Evolutionary conservation across 345 rosid genomes (phyloP), one percentile per base, ranked within the genome.

Genomic region (Tarenaya hassleriana): DNA sequence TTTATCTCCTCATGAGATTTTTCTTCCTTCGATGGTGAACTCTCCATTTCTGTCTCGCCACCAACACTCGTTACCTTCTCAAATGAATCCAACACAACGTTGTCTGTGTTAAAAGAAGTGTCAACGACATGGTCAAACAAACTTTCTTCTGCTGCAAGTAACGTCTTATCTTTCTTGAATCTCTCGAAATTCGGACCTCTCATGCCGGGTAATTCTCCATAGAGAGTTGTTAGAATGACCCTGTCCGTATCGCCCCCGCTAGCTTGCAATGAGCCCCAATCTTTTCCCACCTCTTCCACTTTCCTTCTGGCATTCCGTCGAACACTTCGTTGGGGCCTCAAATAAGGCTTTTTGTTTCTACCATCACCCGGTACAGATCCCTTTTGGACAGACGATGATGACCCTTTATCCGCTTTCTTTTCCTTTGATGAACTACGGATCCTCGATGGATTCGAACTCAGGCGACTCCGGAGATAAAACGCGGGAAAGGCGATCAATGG

Each of bases 231-330:
- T 6, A 46, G 1, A 8, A 61, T 59, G 44, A 61, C 55, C 14
- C 47, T 44, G 6, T 61, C 70, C 16, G 55, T 52, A 39, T 55
- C 63, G 16, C 64, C 62, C n/a, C 56, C 56, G 15, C 56, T 50
- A 32, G 55, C 62, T 16, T 57, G 67, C 7, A 59, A 58, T 3
- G 68, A 57, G 20, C 68, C 78, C 68, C 66, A 64, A 40, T 68
- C 76, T 44, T 52, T 60, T 18, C 67, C 63, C 37, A 68, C 67
- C 38, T 61, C 72, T 14, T 62, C 72, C 27, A 68, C 72, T 62
- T 59, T 66, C 35, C 50, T 64, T 53, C 75, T 63, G 16, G 71
- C 64, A 50, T 76, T 78, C 59, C 81, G 63, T 50, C 83, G 63
- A 12, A 68, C 76, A 69, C 80, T 66, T 67, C 74, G 71, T 33